Evolutionary conservation across 2,329 filamentous ascomycete genomes (phyloP).

Genomic region (Cladophialophora bantiana): DNA sequence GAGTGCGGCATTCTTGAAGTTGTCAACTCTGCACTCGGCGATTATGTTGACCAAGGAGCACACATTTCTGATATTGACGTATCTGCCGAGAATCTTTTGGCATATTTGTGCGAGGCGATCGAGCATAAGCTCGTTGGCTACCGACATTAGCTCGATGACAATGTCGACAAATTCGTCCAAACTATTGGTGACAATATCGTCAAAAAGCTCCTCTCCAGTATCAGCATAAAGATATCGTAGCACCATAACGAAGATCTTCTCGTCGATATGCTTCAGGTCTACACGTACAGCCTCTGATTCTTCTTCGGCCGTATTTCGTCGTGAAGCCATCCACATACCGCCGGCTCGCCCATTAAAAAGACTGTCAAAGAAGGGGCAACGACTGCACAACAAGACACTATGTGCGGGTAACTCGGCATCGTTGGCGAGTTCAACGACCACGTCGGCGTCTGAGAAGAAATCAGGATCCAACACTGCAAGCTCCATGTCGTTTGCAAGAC

Average conservation of each 20-base stretch:
- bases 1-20: constrained; percentile 86
- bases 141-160: constrained; percentile 87
- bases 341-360: constrained; percentile 87
- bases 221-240: constrained; percentile 85
- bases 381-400: constrained; percentile 77
- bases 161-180: constrained; percentile 86
- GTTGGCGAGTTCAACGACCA: constrained; percentile 78
- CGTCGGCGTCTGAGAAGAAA: constrained; percentile 82
- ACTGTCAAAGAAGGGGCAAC: constrained; percentile 91
- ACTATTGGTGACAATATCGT: constrained; percentile 72
- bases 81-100: constrained; percentile 77
- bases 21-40: constrained; percentile 78
- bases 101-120: constrained; percentile 89
- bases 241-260: constrained; percentile 77
- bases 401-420: constrained; percentile 74
- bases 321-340: constrained; percentile 80
- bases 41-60: constrained; percentile 85
- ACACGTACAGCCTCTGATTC: constrained; percentile 66
- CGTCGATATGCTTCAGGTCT: constrained; percentile 81
- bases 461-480: constrained; percentile 70
- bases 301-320: constrained; percentile 61
- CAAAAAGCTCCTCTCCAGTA: constrained; percentile 78
- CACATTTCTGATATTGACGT: constrained; percentile 73
- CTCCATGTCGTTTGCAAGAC: constrained; percentile 73
- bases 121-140: constrained; percentile 94